phyloP scores from a whole-genome alignment of 73 alveolate species.

The Paramecium sexaurelia region DNA sequence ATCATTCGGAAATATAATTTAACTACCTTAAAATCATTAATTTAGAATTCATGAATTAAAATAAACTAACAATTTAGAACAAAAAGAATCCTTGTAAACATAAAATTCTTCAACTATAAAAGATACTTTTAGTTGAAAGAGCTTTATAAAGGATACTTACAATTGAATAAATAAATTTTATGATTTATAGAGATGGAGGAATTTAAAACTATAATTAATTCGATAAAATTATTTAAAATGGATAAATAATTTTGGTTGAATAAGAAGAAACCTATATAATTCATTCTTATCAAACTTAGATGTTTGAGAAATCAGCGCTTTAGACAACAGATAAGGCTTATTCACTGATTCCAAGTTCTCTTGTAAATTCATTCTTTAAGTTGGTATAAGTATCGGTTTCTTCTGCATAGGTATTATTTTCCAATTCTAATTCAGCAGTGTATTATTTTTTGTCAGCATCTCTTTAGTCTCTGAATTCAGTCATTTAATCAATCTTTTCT shows the following conservation, averaged over 20 bases:
- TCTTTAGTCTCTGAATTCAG: slow-evolving; percentile 51
- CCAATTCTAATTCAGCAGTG: slow-evolving; percentile 27
- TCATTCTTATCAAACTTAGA: slow-evolving; percentile 42
- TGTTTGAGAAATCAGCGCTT: slow-evolving; percentile 58
- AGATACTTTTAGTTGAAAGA: too few relatives aligned
- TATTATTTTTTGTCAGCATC: slow-evolving; percentile 16
- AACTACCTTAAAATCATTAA: too few relatives aligned
- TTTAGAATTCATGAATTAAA: too few relatives aligned
- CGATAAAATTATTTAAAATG: too few relatives aligned
- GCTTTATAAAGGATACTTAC: too few relatives aligned
- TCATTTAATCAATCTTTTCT: slow-evolving; percentile 52
- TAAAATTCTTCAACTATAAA: too few relatives aligned
- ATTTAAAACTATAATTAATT: too few relatives aligned
- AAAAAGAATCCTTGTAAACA: too few relatives aligned
- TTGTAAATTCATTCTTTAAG: slow-evolving; percentile 26
- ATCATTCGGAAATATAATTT: too few relatives aligned
- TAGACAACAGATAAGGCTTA: slow-evolving; percentile 38
- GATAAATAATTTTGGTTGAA: not conserved
- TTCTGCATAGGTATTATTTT: slow-evolving; percentile 55
- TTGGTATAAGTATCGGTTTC: slow-evolving; percentile 52
- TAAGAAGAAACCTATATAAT: not conserved
- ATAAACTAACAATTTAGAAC: too few relatives aligned
- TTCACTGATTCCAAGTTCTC: slow-evolving; percentile 61
- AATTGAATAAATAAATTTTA: too few relatives aligned
- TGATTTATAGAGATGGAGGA: not conserved